Percentiles rank a stretch among this genome's conserved stretches.
Conservation (phyloP, 2,329 filamentous ascomycete species). For the Ophiocordyceps camponoti-floridani region DNA sequence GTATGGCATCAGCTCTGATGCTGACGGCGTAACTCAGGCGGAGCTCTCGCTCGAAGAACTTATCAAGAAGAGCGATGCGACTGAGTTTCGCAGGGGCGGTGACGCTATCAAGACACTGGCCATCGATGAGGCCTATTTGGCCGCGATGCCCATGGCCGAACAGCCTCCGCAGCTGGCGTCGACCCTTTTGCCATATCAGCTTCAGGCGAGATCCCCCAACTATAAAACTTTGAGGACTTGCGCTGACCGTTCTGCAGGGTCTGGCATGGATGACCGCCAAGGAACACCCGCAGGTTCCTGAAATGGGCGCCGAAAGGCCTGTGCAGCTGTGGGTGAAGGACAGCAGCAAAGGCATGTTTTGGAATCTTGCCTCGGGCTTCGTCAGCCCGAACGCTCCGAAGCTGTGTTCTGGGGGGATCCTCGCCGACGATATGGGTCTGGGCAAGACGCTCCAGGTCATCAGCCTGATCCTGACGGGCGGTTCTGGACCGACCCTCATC, state of each 20-base stretch:
- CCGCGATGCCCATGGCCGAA: slow-evolving; percentile 51
- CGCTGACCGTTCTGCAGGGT: slow-evolving; percentile 31
- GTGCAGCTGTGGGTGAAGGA: slow-evolving; percentile 69
- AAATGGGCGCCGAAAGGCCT: slow-evolving; percentile 33
- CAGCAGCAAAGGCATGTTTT: slow-evolving; percentile 28
- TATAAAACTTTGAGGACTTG: no score
- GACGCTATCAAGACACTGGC: slow-evolving; percentile 54
- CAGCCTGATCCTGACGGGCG: slow-evolving; percentile 48
- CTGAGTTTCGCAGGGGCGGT: slow-evolving; percentile 46
- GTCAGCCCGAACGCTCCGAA: slow-evolving; percentile 36
- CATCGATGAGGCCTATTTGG: slow-evolving; percentile 50
- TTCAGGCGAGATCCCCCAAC: slow-evolving; percentile 23
- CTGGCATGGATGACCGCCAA: slow-evolving; percentile 67
- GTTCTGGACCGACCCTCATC: slow-evolving; percentile 52
- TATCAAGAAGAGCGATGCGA: slow-evolving; percentile 44
- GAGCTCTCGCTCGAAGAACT: slow-evolving; percentile 42
- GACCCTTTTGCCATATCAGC: slow-evolving; percentile 61
- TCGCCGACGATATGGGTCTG: slow-evolving; percentile 81
- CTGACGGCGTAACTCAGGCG: slow-evolving; percentile 10
- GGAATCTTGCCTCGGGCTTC: slow-evolving; percentile 45
- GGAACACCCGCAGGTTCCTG: slow-evolving; percentile 51
- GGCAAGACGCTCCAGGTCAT: slow-evolving; percentile 83
- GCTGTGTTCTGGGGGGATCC: slow-evolving; percentile 63
- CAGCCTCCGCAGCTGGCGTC: slow-evolving; percentile 50
- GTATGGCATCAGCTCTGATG: slow-evolving; percentile 14